phyloP scores from a whole-genome alignment of 1,284 basidiomycete genomes.

The Mycena sp. region DNA sequence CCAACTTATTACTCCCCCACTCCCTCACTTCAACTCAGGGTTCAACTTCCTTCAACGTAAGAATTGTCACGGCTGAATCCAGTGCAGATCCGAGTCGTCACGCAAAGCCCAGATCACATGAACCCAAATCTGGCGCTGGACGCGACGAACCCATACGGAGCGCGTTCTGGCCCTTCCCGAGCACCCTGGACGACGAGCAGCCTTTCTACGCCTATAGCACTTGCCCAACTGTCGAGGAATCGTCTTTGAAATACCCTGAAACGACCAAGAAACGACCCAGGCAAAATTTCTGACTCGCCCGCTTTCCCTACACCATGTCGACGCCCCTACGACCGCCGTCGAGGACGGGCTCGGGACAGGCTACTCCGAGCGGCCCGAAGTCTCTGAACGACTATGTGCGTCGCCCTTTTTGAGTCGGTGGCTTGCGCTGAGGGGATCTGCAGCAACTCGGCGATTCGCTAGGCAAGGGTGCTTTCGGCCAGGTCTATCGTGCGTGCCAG shows the following conservation, averaged over 20 bases:
- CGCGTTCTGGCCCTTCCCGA: conserved; percentile 12
- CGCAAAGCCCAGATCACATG: too few relatives aligned
- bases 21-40: too few relatives aligned
- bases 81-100: too few relatives aligned
- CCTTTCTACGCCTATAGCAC: background rate
- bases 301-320: conserved; percentile 47
- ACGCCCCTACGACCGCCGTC: conserved; percentile 52
- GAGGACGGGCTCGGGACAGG: conserved; percentile 44
- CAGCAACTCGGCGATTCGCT: conserved; percentile 95
- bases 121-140: conserved; percentile 18
- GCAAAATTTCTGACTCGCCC: conserved; percentile 27
- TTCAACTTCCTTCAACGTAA: too few relatives aligned
- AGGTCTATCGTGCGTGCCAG: conserved; percentile 84
- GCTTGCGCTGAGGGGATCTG: background rate
- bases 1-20: too few relatives aligned
- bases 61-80: too few relatives aligned
- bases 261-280: conserved; percentile 24
- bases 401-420: conserved; percentile 26
- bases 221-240: background rate
- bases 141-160: conserved; percentile 19
- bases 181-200: conserved; percentile 2
- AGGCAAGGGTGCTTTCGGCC: conserved; percentile 94
- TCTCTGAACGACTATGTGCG: conserved; percentile 70
- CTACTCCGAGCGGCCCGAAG: conserved; percentile 52
- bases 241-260: conserved; percentile 28